Evolutionary conservation across 192 early-diverging fungal genomes (phyloP).

Genomic region (Entomortierella beljakovae): DNA sequence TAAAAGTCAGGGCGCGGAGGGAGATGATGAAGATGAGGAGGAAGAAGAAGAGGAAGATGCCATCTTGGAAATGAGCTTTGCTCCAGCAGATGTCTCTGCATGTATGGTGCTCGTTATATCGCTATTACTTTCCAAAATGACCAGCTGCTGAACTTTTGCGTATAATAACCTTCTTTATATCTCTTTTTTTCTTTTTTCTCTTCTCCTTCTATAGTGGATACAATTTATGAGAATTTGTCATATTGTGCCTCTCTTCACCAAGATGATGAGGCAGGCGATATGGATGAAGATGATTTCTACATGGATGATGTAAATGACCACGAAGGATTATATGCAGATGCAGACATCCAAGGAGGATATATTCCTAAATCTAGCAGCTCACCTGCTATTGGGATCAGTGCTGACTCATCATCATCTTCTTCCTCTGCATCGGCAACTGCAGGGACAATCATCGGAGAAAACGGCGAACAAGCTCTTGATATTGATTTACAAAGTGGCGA

Average conservation of each 20-base stretch:
- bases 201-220: slow-evolving; percentile 64
- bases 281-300: slow-evolving; percentile 39
- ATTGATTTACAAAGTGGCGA: slow-evolving; percentile 49
- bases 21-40: slow-evolving; percentile 45
- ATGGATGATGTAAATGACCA: slow-evolving; percentile 41
- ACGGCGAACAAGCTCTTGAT: slow-evolving; percentile 18
- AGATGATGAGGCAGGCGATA: slow-evolving; percentile 65
- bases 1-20: slow-evolving; percentile 11
- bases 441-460: not conserved
- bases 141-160: not conserved
- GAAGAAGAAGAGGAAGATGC: slow-evolving; percentile 60
- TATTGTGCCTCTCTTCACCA: slow-evolving; percentile 77
- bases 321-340: slow-evolving; percentile 42
- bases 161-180: not conserved
- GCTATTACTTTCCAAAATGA: not conserved
- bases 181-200: not conserved
- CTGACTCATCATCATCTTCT: slow-evolving; percentile 6
- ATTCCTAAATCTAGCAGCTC: slow-evolving; percentile 34
- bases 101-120: slow-evolving; percentile 57
- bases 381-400: slow-evolving; percentile 20
- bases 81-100: slow-evolving; percentile 65
- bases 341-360: slow-evolving; percentile 51
- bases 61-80: slow-evolving; percentile 67
- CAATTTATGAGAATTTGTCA: slow-evolving; percentile 72
- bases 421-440: slow-evolving; percentile 2